These are phyloP conservation scores for Martiniozyma asiatica DNA, from an alignment of 1,139 yeast species.

Conservation along the genomic window DNA sequence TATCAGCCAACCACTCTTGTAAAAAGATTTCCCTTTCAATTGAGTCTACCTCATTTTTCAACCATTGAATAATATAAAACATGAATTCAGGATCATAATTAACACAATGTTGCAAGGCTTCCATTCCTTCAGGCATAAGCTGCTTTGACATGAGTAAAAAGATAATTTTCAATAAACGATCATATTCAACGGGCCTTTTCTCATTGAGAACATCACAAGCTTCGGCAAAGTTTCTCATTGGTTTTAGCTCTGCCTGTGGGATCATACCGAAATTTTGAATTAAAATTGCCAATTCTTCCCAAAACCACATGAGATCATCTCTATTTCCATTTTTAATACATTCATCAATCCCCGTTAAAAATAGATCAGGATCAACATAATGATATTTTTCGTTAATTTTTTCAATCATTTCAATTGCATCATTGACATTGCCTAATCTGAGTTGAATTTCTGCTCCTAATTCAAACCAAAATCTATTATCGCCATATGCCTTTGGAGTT, in stretches of 20 bases:
- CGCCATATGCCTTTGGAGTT: constrained; percentile 19
- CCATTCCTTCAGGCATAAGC: constrained; percentile 13
- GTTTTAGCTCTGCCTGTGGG: constrained; percentile 14
- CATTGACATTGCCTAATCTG: constrained; percentile 7
- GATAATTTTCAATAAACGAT: constrained; percentile 13
- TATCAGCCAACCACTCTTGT: no score
- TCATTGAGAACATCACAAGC: constrained; percentile 20
- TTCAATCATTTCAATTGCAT: constrained; percentile 15
- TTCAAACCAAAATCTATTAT: constrained; percentile 23
- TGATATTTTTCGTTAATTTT: constrained; percentile 13
- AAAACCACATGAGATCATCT: constrained; percentile 18
- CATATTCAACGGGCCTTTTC: constrained; percentile 17
- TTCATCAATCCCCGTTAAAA: constrained; percentile 13
- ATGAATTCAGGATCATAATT: constrained; percentile 14
- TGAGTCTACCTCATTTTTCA: constrained; percentile 10
- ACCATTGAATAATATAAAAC: constrained; percentile 10
- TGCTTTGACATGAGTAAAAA: constrained; percentile 15
- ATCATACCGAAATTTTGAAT: constrained; percentile 17
- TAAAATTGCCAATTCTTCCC: constrained; percentile 16
- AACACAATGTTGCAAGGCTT: constrained; percentile 12
- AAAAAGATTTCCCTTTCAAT: constrained; percentile 17
- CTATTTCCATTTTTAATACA: constrained; percentile 10
- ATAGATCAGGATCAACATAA: constrained; percentile 15
- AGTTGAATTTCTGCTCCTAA: constrained; percentile 19
- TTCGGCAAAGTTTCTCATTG: no score